Base-by-base conservation (phyloP, 129 eudicot genomes). In the Lactuca sativa region DNA sequence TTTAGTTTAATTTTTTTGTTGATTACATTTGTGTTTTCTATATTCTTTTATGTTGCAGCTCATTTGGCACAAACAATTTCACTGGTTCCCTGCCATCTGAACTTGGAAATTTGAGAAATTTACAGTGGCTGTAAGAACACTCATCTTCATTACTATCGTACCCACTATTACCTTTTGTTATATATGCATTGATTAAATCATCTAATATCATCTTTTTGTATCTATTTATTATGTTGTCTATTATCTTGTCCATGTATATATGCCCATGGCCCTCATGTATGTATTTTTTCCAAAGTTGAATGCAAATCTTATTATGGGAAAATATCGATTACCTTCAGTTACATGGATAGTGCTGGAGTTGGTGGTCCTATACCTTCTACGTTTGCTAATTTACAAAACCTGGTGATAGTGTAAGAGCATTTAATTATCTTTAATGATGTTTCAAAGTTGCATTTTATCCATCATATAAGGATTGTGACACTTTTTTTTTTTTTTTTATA, bases 1-100 rank as follows among this genome's bases (percentile, higher is more conserved):
- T 47, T 37, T n/a, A 43, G 16, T 70, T n/a, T 74, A 9, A 51
- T 41, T 48, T 6, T 21, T 59, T 33, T 66, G 38, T 40, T 48
- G 47, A 53, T 60, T 54, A 25, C 30, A 25, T 74, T 62, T 64
- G 49, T 76, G 8, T n/a, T 6, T 12, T 67, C 3, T 47, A 3
- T 47, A 47, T 3, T 2, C 12, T 36, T 62, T 56, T 44, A 49
- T 51, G 54, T 58, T 75, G 73, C 78, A 92, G 96, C 71, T 36
- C 76, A 21, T 44, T 88, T 72, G 62, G 83, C 65, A 53, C 81
- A 54, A 92, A 88, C 72, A 92, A 77, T 68, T 92, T 88, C 75
- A 69, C 69, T 74, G 97, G 96, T 33, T 83, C 91, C 32, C 66
- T 88, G 61, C 97, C 97, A 78, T 62, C 87, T 14, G 90, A 80